Percentiles rank a stretch among this genome's conserved stretches.
These are phyloP conservation scores for Chiua virens DNA, from an alignment of 768 basidiomycete species.

Conservation along the genomic window DNA sequence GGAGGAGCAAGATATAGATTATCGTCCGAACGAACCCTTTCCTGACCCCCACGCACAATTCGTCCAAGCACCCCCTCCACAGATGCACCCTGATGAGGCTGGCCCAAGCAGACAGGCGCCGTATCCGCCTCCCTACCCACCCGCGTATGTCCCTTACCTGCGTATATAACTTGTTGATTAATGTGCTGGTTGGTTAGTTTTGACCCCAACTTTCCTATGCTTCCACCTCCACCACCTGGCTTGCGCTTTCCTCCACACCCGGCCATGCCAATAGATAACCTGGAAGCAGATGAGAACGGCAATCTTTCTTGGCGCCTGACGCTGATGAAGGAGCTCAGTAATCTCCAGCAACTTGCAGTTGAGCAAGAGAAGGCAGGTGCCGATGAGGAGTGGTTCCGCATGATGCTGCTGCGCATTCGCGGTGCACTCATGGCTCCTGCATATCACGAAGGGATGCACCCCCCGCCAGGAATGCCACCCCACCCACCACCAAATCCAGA, in stretches of 20 bases:
- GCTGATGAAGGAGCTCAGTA: constrained; percentile 78
- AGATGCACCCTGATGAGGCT: constrained; percentile 60
- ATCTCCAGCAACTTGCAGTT: constrained; percentile 70
- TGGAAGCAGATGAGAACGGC: constrained; percentile 76
- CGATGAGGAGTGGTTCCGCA: constrained; percentile 82
- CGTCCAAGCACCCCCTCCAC: constrained; percentile 44
- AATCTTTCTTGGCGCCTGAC: constrained; percentile 78
- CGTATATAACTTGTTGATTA: not conserved
- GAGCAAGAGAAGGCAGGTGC: constrained; percentile 83
- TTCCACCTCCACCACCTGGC: constrained; percentile 47
- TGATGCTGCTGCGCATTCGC: constrained; percentile 82
- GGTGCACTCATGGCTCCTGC: constrained; percentile 61
- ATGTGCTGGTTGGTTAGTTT: constrained; percentile 46
- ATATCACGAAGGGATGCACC: constrained; percentile 38
- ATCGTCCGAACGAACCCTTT: constrained; percentile 56
- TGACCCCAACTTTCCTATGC: constrained; percentile 71
- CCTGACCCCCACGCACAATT: constrained; percentile 58
- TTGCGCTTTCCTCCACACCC: constrained; percentile 61
- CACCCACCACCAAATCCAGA: constrained; percentile 36
- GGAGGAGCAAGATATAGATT: constrained; percentile 66
- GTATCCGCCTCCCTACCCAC: constrained; percentile 62
- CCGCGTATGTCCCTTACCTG: constrained; percentile 39
- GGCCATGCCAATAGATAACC: constrained; percentile 65
- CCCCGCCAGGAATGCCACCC: constrained; percentile 37
- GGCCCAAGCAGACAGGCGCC: constrained; percentile 58